Conservation (phyloP, 495 filamentous ascomycete genomes). For the Achaetomiella virescens region DNA sequence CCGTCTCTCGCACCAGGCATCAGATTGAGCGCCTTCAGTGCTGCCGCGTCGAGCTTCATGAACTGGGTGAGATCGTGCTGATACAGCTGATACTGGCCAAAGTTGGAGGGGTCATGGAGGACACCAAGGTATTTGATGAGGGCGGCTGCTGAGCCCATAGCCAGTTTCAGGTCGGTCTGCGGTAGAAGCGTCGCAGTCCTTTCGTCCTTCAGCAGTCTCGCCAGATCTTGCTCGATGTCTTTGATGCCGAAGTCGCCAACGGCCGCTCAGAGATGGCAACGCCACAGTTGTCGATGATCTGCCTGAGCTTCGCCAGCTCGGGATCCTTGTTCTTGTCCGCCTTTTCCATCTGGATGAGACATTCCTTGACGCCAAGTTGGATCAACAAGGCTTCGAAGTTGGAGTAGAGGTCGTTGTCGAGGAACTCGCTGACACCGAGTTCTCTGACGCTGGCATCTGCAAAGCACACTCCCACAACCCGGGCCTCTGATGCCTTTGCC, state of each 20-base stretch:
- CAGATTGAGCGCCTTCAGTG: slow-evolving; percentile 87
- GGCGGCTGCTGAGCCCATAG: slow-evolving; percentile 91
- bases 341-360: slow-evolving; percentile 70
- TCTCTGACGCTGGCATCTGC: slow-evolving; percentile 96
- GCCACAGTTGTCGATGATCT: slow-evolving; percentile 86
- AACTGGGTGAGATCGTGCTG: slow-evolving; percentile 96
- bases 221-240: slow-evolving; percentile 95
- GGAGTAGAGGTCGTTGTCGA: slow-evolving; percentile 96
- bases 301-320: slow-evolving; percentile 78
- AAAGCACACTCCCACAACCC: slow-evolving; percentile 92
- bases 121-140: slow-evolving; percentile 94
- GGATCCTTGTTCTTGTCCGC: slow-evolving; percentile 68
- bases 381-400: slow-evolving; percentile 97
- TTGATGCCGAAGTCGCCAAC: slow-evolving; percentile 73
- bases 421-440: slow-evolving; percentile 92
- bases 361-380: slow-evolving; percentile 93
- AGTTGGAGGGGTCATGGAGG: slow-evolving; percentile 85
- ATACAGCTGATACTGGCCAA: slow-evolving; percentile 93
- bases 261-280: slow-evolving; percentile 79
- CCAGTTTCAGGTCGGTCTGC: slow-evolving; percentile 89
- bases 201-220: slow-evolving; percentile 80
- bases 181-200: slow-evolving; percentile 68
- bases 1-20: slow-evolving; percentile 96
- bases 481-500: slow-evolving; percentile 74
- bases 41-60: slow-evolving; percentile 97